A percentile compares a stretch with the other conserved stretches of the same genome.
These are phyloP conservation scores for Hibiscus tridactylites DNA, from an alignment of 345 rosid genomes.

Conservation along the genomic window DNA sequence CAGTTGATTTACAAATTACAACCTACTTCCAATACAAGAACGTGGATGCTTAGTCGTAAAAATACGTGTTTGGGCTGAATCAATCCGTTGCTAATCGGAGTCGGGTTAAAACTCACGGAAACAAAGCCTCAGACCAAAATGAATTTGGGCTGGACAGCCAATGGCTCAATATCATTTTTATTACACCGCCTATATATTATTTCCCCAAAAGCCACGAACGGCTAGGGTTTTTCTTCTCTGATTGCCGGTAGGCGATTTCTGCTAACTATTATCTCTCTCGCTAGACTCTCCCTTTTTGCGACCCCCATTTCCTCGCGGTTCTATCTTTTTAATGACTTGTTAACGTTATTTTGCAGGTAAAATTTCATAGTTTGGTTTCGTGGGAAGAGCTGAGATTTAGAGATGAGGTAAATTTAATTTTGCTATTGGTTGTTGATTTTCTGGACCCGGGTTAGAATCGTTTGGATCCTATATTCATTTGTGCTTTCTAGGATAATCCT, in stretches of 20 bases:
- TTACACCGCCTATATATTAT: not conserved
- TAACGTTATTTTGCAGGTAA: constrained; percentile 2
- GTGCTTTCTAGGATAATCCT: not conserved
- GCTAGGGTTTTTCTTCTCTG: not conserved
- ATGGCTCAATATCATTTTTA: not conserved
- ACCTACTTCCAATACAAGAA: no score
- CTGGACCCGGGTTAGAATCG: no score
- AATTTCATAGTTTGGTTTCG: not conserved
- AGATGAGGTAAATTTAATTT: constrained; percentile 25
- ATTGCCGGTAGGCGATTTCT: not conserved
- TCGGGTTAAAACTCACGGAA: not conserved
- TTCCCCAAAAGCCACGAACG: not conserved
- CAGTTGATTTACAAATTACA: no score
- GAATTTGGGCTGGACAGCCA: not conserved
- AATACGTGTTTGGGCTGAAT: not conserved
- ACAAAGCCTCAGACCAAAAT: not conserved
- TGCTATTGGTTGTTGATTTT: not conserved
- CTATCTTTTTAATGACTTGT: not conserved
- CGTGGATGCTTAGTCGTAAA: not conserved
- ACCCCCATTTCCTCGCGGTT: not conserved
- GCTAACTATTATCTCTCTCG: not conserved
- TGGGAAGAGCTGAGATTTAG: not conserved
- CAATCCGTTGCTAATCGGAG: not conserved
- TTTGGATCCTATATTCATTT: not conserved
- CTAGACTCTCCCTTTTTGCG: not conserved